Evolutionary conservation across 768 basidiomycete genomes (phyloP).

Genomic region (Termitomyces sp.): DNA sequence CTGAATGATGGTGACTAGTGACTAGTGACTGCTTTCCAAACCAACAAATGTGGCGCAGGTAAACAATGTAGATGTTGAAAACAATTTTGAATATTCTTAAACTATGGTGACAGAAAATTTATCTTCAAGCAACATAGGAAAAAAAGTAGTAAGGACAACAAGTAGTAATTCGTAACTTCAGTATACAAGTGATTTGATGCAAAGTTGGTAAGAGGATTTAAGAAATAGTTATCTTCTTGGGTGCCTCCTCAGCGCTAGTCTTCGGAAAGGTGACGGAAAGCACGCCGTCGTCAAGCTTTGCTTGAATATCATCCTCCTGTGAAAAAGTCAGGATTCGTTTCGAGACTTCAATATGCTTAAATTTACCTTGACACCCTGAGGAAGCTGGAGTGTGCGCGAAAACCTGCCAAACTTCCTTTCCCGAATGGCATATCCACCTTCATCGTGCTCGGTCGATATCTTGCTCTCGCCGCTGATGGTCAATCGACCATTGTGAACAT

Average conservation of each 20-base stretch:
- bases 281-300: constrained; percentile 40
- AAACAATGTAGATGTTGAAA: too few species aligned
- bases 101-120: too few species aligned
- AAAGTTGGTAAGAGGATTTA: background rate
- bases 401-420: constrained; percentile 46
- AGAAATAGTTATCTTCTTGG: constrained; percentile 35
- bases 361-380: constrained; percentile 40
- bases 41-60: too few species aligned
- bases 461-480: constrained; percentile 41
- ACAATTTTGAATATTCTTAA: too few species aligned
- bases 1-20: too few species aligned
- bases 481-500: constrained; percentile 40
- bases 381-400: constrained; percentile 40
- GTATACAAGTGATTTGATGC: too few species aligned
- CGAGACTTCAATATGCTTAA: background rate
- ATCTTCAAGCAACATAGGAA: too few species aligned
- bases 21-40: too few species aligned
- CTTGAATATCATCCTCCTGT: constrained; percentile 39
- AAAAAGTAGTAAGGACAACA: too few species aligned
- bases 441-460: constrained; percentile 23
- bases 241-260: constrained; percentile 30
- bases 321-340: background rate
- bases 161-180: too few species aligned
- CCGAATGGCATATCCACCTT: constrained; percentile 31
- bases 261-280: constrained; percentile 44